Evolutionary conservation across 2,329 filamentous ascomycete genomes (phyloP).

Genomic region (Trichoderma sp.): DNA sequence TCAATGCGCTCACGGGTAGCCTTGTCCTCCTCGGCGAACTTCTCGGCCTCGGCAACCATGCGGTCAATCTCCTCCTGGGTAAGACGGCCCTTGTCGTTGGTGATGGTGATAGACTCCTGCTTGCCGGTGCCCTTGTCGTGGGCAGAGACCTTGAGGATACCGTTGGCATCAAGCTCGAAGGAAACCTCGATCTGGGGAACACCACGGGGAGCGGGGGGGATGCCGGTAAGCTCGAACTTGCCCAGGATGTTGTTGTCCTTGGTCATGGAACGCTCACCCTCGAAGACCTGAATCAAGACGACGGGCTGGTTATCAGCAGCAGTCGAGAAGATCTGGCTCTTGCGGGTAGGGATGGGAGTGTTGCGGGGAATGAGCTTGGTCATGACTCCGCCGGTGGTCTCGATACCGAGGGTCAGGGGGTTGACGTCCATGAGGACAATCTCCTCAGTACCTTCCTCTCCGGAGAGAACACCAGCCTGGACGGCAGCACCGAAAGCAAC

Average conservation of each 20-base stretch:
- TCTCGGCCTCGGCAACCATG: constrained; percentile 97
- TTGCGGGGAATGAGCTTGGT: constrained; percentile 94
- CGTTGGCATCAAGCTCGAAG: constrained; percentile 97
- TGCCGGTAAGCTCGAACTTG: constrained; percentile 97
- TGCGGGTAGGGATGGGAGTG: constrained; percentile 91
- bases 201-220: constrained; percentile 90
- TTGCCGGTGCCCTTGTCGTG: constrained; percentile 98
- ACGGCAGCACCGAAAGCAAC: constrained; percentile 97
- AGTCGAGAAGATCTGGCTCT: constrained; percentile 97
- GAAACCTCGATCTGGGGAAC: constrained; percentile 98
- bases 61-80: constrained; percentile 97
- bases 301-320: constrained; percentile 95
- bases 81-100: constrained; percentile 98
- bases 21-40: constrained; percentile 99
- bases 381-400: constrained; percentile 97
- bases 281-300: constrained; percentile 91
- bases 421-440: constrained; percentile 97
- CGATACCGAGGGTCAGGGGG: constrained; percentile 92
- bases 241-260: constrained; percentile 97
- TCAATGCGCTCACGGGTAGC: constrained; percentile 95
- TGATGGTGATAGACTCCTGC: constrained; percentile 96
- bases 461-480: constrained; percentile 91
- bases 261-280: constrained; percentile 90
- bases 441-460: constrained; percentile 75
- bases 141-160: constrained; percentile 94